A percentile compares a stretch with the other conserved stretches of the same genome.
Evolutionary conservation across 441 rosid species (phyloP).

Genomic region (Adansonia madagascariensis): DNA sequence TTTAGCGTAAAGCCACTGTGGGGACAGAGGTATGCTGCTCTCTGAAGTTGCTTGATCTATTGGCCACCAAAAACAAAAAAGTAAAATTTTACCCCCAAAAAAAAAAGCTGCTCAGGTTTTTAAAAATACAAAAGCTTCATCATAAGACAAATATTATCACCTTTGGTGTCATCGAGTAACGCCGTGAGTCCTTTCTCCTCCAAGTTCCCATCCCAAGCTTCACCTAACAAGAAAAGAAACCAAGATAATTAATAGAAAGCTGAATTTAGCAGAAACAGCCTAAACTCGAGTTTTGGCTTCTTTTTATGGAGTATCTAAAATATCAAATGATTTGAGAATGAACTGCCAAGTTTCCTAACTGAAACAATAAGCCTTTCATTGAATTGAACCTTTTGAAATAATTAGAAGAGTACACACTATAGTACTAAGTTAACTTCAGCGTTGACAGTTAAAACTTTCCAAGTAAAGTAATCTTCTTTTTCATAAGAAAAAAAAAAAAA

Average conservation of each 20-base stretch:
- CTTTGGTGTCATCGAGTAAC: conserved; percentile 31
- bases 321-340: conserved; percentile 7
- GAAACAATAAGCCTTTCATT: not conserved
- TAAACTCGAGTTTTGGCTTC: not conserved
- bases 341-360: not conserved
- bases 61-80: not conserved
- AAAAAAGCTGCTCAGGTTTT: conserved; percentile 13
- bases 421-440: not conserved
- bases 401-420: not conserved
- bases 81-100: not conserved
- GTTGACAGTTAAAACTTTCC: not conserved
- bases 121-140: not conserved
- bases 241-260: not conserved
- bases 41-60: conserved; percentile 61
- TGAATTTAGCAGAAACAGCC: not conserved
- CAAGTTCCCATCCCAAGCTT: conserved; percentile 15
- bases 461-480: not conserved
- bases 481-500: not conserved
- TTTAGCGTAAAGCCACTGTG: conserved; percentile 79
- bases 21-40: conserved; percentile 70
- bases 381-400: not conserved
- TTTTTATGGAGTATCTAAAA: conserved; percentile 1
- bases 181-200: conserved; percentile 16
- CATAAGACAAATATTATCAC: conserved; percentile 16
- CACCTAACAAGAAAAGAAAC: conserved; percentile 20